phyloP scores from a whole-genome alignment of 495 filamentous ascomycete genomes.

The Neurospora terricola region DNA sequence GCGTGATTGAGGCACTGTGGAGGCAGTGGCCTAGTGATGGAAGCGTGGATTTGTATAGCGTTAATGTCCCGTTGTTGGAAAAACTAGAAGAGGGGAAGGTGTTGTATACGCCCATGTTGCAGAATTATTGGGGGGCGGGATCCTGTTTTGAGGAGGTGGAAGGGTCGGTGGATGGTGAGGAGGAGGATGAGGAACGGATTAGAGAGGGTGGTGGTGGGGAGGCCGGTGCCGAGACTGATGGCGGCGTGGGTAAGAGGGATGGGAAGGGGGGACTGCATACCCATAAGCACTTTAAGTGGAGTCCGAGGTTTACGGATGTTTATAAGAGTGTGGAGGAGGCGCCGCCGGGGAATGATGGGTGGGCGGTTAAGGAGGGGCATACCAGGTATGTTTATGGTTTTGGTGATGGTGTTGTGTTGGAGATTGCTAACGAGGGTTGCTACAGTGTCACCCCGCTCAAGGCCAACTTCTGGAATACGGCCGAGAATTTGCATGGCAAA shows the following conservation, averaged over 20 bases:
- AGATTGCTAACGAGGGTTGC: background rate
- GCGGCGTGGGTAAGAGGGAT: constrained; percentile 6
- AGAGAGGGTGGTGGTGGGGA: constrained; percentile 38
- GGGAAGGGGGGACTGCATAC: constrained; percentile 29
- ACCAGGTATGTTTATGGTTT: constrained; percentile 42
- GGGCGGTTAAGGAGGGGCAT: constrained; percentile 79
- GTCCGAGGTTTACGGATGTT: constrained; percentile 77
- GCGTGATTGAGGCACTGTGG: constrained; percentile 66
- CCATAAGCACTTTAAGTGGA: constrained; percentile 91
- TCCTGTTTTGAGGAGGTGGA: constrained; percentile 75
- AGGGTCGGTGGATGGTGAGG: constrained; percentile 46
- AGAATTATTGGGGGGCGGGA: constrained; percentile 74
- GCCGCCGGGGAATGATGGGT: constrained; percentile 83
- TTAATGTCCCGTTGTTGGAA: constrained; percentile 77
- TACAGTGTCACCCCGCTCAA: constrained; percentile 77
- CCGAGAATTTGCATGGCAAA: constrained; percentile 43
- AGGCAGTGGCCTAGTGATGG: constrained; percentile 58
- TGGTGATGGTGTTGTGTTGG: too few species aligned
- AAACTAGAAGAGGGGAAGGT: constrained; percentile 58
- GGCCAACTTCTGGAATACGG: constrained; percentile 85
- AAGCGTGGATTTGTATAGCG: constrained; percentile 66
- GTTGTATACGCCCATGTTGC: constrained; percentile 70
- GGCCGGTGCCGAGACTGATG: constrained; percentile 21
- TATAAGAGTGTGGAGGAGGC: constrained; percentile 72
- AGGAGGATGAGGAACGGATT: constrained; percentile 55